Evolutionary conservation across 2,329 filamentous ascomycete genomes (phyloP), one percentile per base, ranked within the genome.

Genomic region (Sarocladium brachiariae): DNA sequence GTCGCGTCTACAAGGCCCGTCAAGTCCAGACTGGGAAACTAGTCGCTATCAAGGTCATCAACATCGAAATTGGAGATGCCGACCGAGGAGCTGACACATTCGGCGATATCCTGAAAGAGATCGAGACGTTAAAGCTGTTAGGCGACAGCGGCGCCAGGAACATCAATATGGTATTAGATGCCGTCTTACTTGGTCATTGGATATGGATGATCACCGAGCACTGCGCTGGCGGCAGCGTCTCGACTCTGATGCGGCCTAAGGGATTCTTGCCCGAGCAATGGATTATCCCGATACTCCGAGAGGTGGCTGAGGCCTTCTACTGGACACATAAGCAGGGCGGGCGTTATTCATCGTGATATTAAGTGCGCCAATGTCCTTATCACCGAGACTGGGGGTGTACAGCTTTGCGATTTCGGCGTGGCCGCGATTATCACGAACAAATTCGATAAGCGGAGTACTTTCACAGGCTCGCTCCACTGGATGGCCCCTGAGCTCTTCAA

Each of bases 131-230:
- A 46, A 82, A 87, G 59, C 73, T 87, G 52, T 74, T 95, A 48
- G 83, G 84, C 60, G 84, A 88, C 57, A 86, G 78, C 56, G 84
- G 83, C 45, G 87, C 87, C 16, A 78, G 79, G 57, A 92, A 92
- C 61, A 83, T 95, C 68, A 93, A 92, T 63, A 78, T 84, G 58
- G 85, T 92, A 49, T 83, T 91, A 58, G 87, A 91, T 57, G 87
- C 87, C 4, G 75, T 91, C 18, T 82, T 86, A 8, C 81, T 92
- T 33, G 86, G 86, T 37, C 83, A 86, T 58, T 81, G 87, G 53
- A 84, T 95, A 70, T 95, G 89, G 89, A 88, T 93, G 72, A 81
- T 93, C 51, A 91, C 86, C 53, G 87, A 93, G 68, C 90, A 91
- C 65, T 91, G 88, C 59, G 87, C 86, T 5, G 89, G 89, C 54